phyloP scores from a whole-genome alignment of 768 basidiomycete genomes.

The Rhizopogon rudus region DNA sequence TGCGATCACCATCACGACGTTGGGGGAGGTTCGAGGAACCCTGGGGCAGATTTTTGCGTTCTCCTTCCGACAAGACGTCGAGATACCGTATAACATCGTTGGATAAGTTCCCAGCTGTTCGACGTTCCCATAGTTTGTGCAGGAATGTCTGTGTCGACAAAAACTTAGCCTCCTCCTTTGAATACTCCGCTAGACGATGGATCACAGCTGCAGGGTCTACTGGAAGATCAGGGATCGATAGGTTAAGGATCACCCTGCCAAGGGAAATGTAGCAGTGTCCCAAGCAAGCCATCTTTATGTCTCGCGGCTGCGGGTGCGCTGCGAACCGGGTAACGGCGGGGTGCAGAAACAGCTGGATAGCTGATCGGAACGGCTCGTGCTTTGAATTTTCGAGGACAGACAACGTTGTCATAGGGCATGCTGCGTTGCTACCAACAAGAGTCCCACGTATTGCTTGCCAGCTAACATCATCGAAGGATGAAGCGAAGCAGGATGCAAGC shows the following conservation, averaged over 20 bases:
- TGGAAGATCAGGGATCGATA: conserved; percentile 80
- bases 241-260: conserved; percentile 53
- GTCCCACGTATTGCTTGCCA: conserved; percentile 10
- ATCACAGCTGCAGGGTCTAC: conserved; percentile 80
- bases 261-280: conserved; percentile 58
- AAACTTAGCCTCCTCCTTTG: conserved; percentile 33
- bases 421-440: conserved; percentile 4
- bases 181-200: conserved; percentile 39
- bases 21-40: conserved; percentile 24
- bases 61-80: conserved; percentile 24
- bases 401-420: conserved; percentile 21
- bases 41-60: conserved; percentile 21
- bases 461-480: conserved; percentile 29
- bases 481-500: conserved; percentile 41
- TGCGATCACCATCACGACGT: conserved; percentile 38
- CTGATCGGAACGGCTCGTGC: conserved; percentile 30
- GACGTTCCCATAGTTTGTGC: conserved; percentile 49
- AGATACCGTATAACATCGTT: conserved; percentile 50
- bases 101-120: conserved; percentile 48
- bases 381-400: conserved; percentile 28
- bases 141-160: conserved; percentile 47
- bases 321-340: conserved; percentile 14
- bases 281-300: conserved; percentile 27
- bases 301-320: conserved; percentile 9
- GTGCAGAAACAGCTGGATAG: conserved; percentile 23